These are phyloP conservation scores for Wickerhamiella vanderwaltii DNA, from an alignment of 805 yeast genomes.

Conservation along the genomic window DNA sequence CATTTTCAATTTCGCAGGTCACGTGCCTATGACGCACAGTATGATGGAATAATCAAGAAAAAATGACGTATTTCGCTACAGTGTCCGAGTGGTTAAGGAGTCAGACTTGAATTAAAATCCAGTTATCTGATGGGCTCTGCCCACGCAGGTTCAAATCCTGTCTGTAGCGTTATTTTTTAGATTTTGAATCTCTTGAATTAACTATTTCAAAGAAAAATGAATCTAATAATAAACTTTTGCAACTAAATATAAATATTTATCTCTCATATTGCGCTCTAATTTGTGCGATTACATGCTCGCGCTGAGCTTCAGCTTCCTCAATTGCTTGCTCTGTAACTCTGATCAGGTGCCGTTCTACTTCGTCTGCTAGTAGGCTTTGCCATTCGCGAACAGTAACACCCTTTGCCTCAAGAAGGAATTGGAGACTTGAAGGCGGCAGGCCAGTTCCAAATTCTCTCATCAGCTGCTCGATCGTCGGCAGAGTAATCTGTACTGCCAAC, in stretches of 20 bases:
- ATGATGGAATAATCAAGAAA: neutral
- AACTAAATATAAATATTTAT: conserved; percentile 4
- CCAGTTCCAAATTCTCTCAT: neutral
- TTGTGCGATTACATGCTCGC: neutral
- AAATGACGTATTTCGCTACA: conserved; percentile 17
- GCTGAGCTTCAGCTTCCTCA: conserved; percentile 3
- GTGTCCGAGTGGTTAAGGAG: conserved; percentile 37
- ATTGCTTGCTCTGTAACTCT: conserved; percentile 1
- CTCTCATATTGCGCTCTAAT: conserved; percentile 1
- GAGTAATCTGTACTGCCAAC: neutral
- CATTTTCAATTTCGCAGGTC: neutral
- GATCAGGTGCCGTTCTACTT: conserved; percentile 2
- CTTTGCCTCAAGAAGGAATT: conserved; percentile 2
- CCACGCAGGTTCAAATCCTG: conserved; percentile 36
- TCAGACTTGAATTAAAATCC: conserved; percentile 30
- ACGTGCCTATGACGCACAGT: neutral
- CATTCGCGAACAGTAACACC: neutral
- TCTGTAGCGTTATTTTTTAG: conserved; percentile 29
- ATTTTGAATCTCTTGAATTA: neutral
- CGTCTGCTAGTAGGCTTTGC: conserved; percentile 8
- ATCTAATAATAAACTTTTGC: too few species aligned
- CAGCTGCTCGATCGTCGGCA: conserved; percentile 2
- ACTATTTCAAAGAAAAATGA: too few species aligned
- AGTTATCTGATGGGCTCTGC: conserved; percentile 31
- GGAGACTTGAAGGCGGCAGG: neutral